These are phyloP conservation scores for Ganoderma resinaceum DNA, from an alignment of 1,284 basidiomycete species.

Conservation along the genomic window DNA sequence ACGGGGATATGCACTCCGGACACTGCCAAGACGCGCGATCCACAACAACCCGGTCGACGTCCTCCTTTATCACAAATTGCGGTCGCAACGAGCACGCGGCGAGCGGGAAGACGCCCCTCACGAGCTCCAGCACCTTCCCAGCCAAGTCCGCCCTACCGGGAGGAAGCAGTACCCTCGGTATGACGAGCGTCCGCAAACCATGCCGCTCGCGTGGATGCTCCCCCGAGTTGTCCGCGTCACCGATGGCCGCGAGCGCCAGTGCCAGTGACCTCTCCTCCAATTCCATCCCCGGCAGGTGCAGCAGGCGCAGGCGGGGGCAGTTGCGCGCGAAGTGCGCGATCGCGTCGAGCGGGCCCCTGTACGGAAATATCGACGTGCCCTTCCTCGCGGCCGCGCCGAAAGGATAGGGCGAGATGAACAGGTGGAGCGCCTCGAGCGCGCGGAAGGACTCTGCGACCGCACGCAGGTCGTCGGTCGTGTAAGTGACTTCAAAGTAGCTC, in stretches of 20 bases:
- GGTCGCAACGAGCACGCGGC: background rate
- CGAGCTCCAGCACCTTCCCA: background rate
- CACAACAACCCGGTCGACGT: background rate
- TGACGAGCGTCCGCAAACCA: background rate
- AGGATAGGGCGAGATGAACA: background rate
- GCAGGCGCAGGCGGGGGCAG: background rate
- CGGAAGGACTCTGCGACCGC: background rate
- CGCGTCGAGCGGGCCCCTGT: background rate
- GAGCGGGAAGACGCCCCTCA: slow-evolving; percentile 1
- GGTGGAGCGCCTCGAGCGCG: background rate
- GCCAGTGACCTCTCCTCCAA: too few species aligned
- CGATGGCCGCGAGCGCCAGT: too few species aligned
- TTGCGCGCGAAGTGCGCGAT: background rate
- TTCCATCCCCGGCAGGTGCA: background rate
- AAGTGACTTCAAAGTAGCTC: background rate
- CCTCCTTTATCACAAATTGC: background rate
- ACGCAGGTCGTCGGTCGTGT: background rate
- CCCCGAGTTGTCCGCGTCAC: background rate
- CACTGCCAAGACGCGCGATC: background rate
- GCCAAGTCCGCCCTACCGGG: background rate
- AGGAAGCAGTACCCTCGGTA: background rate
- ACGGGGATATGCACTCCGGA: background rate
- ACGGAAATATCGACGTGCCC: too few species aligned
- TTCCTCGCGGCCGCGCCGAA: background rate
- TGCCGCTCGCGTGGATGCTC: background rate